Evolutionary conservation across 768 basidiomycete species (phyloP).

Genomic region (Phanerochaete carnosa): DNA sequence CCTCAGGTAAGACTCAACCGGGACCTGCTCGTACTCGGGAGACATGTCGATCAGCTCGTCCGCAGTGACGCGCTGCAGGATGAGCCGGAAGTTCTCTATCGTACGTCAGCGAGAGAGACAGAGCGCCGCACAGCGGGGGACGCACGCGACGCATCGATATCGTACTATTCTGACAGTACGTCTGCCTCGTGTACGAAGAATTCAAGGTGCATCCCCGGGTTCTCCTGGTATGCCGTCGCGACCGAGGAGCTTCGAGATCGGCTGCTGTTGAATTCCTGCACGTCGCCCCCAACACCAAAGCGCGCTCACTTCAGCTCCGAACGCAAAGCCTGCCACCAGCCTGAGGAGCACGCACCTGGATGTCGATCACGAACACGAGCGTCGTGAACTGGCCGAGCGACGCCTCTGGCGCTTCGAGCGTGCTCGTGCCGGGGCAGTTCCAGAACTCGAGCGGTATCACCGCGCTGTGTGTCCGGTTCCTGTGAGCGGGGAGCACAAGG

Average conservation of each 20-base stretch:
- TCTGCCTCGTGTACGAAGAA: slow-evolving; percentile 97
- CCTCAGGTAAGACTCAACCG: slow-evolving; percentile 86
- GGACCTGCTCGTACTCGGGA: slow-evolving; percentile 73
- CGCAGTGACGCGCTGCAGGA: slow-evolving; percentile 75
- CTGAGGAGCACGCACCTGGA: slow-evolving; percentile 56
- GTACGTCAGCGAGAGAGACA: not conserved
- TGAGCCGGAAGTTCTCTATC: slow-evolving; percentile 86
- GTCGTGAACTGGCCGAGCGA: slow-evolving; percentile 78
- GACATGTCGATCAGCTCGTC: slow-evolving; percentile 79
- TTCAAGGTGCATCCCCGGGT: slow-evolving; percentile 77
- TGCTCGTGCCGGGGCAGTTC: slow-evolving; percentile 89
- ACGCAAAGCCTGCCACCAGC: not conserved
- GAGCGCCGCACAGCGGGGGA: slow-evolving; percentile 2
- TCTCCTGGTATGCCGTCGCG: slow-evolving; percentile 68
- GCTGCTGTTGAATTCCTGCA: slow-evolving; percentile 77
- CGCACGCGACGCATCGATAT: slow-evolving; percentile 65
- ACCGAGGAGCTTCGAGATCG: slow-evolving; percentile 79
- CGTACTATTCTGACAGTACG: slow-evolving; percentile 86
- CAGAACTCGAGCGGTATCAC: slow-evolving; percentile 92
- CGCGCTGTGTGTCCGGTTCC: slow-evolving; percentile 62
- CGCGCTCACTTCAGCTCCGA: not conserved
- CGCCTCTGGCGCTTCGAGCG: slow-evolving; percentile 72
- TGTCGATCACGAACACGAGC: slow-evolving; percentile 93
- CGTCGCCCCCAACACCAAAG: not conserved
- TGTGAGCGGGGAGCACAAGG: not conserved